phyloP scores from a whole-genome alignment of 768 basidiomycete genomes.

The Daedaleopsis sinensis region DNA sequence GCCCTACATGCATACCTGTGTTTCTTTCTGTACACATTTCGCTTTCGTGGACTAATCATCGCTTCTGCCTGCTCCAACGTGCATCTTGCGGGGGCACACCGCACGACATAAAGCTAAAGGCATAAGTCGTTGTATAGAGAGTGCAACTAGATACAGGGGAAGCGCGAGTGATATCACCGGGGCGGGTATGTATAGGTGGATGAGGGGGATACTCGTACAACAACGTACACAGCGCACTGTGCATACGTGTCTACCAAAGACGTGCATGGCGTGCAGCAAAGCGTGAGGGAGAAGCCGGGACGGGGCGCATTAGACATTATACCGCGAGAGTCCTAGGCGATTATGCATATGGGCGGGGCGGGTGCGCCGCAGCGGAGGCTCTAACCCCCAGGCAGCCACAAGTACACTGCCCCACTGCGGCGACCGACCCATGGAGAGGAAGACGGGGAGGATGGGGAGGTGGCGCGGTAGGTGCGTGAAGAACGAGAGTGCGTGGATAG shows the following conservation, averaged over 20 bases:
- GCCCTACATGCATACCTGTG: no score
- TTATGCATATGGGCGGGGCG: slow-evolving; percentile 3
- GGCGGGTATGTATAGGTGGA: slow-evolving; percentile 12
- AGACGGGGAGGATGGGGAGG: not conserved
- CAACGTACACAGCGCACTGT: slow-evolving; percentile 14
- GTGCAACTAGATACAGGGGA: slow-evolving; percentile 14
- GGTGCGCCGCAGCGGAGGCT: slow-evolving; percentile 10
- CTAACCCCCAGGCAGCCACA: slow-evolving; percentile 14
- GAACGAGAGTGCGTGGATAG: not conserved
- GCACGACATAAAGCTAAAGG: not conserved
- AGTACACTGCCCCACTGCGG: slow-evolving; percentile 16
- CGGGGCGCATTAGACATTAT: slow-evolving; percentile 16
- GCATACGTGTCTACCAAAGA: slow-evolving; percentile 16
- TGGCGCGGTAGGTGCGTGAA: not conserved
- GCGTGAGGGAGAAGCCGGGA: not conserved
- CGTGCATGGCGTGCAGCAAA: slow-evolving; percentile 5
- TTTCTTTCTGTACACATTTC: slow-evolving; percentile 1
- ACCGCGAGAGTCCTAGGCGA: not conserved
- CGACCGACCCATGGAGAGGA: not conserved
- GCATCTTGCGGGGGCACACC: not conserved
- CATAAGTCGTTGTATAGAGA: slow-evolving; percentile 4
- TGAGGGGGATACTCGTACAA: slow-evolving; percentile 19
- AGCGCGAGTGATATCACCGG: slow-evolving; percentile 9
- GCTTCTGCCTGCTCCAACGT: not conserved
- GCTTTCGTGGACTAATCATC: slow-evolving; percentile 12